Evolutionary conservation across 1,139 yeast genomes (phyloP).

Genomic region (Waltiozyma sp.): DNA sequence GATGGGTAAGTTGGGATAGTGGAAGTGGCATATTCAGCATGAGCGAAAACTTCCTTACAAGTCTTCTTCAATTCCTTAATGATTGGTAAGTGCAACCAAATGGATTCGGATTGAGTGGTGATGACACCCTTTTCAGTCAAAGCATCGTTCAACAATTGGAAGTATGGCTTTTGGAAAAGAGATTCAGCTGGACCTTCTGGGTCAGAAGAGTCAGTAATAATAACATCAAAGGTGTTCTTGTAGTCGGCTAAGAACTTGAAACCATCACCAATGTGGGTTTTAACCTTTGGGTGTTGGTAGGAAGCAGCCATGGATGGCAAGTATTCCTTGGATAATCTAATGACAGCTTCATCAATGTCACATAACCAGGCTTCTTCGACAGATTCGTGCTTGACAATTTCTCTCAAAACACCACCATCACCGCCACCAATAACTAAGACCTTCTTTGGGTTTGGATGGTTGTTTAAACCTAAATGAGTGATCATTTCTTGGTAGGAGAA

Average conservation of each 20-base stretch:
- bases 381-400: constrained; percentile 73
- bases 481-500: constrained; percentile 95
- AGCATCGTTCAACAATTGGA: constrained; percentile 67
- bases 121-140: constrained; percentile 81
- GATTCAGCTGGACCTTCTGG: constrained; percentile 96
- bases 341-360: constrained; percentile 88
- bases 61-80: constrained; percentile 66
- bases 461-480: constrained; percentile 77
- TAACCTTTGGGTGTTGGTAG: constrained; percentile 71
- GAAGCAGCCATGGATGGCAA: constrained; percentile 78
- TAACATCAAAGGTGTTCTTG: constrained; percentile 68
- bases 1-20: constrained; percentile 90
- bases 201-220: constrained; percentile 89
- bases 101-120: constrained; percentile 84
- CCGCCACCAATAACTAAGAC: constrained; percentile 94
- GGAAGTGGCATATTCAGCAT: constrained; percentile 78
- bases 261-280: constrained; percentile 81
- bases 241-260: constrained; percentile 78
- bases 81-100: constrained; percentile 78
- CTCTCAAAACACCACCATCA: constrained; percentile 93
- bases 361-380: constrained; percentile 83
- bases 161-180: constrained; percentile 79
- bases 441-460: constrained; percentile 83
- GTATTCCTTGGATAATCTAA: constrained; percentile 68
- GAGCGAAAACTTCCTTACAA: constrained; percentile 74